Evolutionary conservation across 106 monocot genomes (phyloP), one percentile per base, ranked within the genome.

Genomic region (Phalaenopsis aphrodite): DNA sequence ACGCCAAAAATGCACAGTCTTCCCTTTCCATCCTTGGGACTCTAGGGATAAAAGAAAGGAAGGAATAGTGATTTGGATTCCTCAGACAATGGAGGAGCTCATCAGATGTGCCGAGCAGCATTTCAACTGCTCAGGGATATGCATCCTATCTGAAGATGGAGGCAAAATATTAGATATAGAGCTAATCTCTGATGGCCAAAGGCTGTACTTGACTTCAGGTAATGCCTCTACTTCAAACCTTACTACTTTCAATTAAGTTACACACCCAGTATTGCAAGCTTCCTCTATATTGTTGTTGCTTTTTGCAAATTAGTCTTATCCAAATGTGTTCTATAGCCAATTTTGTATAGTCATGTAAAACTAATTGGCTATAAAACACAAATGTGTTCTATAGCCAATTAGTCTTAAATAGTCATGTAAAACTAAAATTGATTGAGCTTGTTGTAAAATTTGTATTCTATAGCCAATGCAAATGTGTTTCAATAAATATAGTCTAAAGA

Each of bases 11-110:
- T 96, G 93, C 79, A 91, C 93, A 0, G 91, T 96, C 16, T 93
- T 96, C 68, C 93, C 95, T 42, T 93, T 86, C 76, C 93, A 93
- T 64, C 95, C 95, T 52, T 96, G 95, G 95, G 83, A 83, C 16
- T 10, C 57, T 57, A 19, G 3, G 17, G 87, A 87, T 23, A 71
- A 83, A 75, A 88, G 84, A 82, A 87, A 48, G 81, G 95, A 93
- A 58, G 95, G 95, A 16, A 79, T 96, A 1, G 78, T 96, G 78
- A 57, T 96, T 8, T 96, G 93, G 93, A 77, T 91, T 41, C 95
- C 95, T 16, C 86, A 38, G 72, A 80, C 88, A 9, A 87, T 93
- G 42, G 88, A 93, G 21, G 88, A 91, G 47, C 89, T 96, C 41
- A 83, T 96, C 74, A 69, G 64, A 55, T 84, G 86, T 21, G 78